phyloP scores from a whole-genome alignment of 495 filamentous ascomycete species.

The Aspergillus campestris region DNA sequence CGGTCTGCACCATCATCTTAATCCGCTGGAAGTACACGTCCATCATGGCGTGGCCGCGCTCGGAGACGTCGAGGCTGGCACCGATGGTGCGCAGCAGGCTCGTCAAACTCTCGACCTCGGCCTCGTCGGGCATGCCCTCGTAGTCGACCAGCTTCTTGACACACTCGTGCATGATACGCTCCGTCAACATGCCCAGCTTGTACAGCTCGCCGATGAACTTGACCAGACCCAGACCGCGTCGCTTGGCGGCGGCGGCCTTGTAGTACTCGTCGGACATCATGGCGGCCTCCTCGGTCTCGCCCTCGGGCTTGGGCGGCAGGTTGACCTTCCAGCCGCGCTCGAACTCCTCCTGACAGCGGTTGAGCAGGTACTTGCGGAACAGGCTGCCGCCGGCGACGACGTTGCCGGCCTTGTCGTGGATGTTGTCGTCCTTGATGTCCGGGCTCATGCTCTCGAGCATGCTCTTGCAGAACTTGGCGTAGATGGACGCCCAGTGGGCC shows the following conservation, averaged over 20 bases:
- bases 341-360: conserved; percentile 97
- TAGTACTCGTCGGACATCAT: conserved; percentile 98
- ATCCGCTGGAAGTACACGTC: conserved; percentile 92
- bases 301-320: conserved; percentile 73
- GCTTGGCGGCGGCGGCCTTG: conserved; percentile 88
- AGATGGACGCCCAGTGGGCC: conserved; percentile 98
- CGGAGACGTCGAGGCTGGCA: conserved; percentile 67
- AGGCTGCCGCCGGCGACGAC: conserved; percentile 86
- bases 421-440: conserved; percentile 91
- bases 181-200: conserved; percentile 96
- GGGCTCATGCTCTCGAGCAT: conserved; percentile 95
- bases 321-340: conserved; percentile 96
- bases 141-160: conserved; percentile 95
- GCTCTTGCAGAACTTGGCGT: conserved; percentile 94
- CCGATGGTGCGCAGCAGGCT: conserved; percentile 91
- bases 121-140: conserved; percentile 86
- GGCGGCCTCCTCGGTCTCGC: conserved; percentile 58
- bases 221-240: conserved; percentile 92
- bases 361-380: conserved; percentile 97
- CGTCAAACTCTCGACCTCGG: conserved; percentile 88
- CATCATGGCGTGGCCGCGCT: conserved; percentile 77
- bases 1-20: conserved; percentile 63
- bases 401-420: conserved; percentile 74
- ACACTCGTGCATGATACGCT: conserved; percentile 99
- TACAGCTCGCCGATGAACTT: conserved; percentile 99